These are phyloP conservation scores for Pyrenophora teres DNA, from an alignment of 2,329 filamentous ascomycete genomes.

Conservation along the genomic window DNA sequence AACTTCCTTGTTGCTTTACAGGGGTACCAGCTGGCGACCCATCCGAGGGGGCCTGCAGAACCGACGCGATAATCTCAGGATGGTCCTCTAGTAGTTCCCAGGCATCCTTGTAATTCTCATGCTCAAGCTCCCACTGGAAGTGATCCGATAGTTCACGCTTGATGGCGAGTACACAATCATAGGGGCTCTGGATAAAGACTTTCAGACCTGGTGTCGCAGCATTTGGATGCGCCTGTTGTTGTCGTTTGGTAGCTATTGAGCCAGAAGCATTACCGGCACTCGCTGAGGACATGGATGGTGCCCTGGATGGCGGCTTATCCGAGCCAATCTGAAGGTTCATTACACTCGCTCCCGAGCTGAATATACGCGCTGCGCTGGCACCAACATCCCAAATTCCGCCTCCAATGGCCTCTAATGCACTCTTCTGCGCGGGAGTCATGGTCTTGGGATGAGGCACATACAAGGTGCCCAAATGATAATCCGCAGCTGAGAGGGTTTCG, in stretches of 20 bases:
- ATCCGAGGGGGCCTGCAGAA: conserved; percentile 46
- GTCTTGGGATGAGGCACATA: conserved; percentile 73
- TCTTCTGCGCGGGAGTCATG: conserved; percentile 65
- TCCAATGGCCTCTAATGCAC: conserved; percentile 77
- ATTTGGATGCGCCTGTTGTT: conserved; percentile 52
- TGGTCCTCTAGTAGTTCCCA: conserved; percentile 90
- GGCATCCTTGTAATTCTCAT: conserved; percentile 78
- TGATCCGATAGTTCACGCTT: conserved; percentile 87
- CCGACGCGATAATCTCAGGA: conserved; percentile 66
- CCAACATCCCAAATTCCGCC: conserved; percentile 88
- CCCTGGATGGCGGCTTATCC: conserved; percentile 38
- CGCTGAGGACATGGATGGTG: conserved; percentile 40
- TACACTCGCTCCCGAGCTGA: conserved; percentile 84
- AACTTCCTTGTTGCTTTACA: conserved; percentile 50
- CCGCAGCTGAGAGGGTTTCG: conserved; percentile 81
- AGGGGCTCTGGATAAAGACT: conserved; percentile 94
- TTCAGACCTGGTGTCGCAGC: conserved; percentile 66
- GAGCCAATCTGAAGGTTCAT: conserved; percentile 51
- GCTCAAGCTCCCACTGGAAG: conserved; percentile 81
- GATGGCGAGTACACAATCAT: conserved; percentile 91
- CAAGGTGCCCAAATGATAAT: conserved; percentile 87
- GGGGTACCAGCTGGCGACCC: conserved; percentile 51
- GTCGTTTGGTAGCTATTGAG: conserved; percentile 28
- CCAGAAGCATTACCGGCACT: conserved; percentile 38
- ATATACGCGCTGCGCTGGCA: conserved; percentile 82